Percentiles rank a stretch among this genome's conserved stretches.
phyloP scores from a whole-genome alignment of 768 basidiomycete species.

The Trichaptum fuscoviolaceum region DNA sequence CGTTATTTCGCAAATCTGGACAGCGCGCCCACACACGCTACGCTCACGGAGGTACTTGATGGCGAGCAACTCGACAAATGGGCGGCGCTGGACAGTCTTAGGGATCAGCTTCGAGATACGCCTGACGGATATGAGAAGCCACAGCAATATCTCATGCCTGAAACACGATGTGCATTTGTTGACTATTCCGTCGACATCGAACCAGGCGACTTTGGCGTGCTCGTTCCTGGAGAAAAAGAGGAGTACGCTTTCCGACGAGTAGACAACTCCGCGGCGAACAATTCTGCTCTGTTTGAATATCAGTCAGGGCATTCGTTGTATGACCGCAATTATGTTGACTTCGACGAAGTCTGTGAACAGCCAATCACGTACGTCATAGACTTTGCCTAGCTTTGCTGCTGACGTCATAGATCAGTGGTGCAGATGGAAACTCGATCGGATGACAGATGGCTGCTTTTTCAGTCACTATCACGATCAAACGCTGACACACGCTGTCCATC shows the following conservation, averaged over 20 bases:
- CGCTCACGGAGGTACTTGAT: background rate
- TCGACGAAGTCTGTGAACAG: background rate
- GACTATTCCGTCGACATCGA: background rate
- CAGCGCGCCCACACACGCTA: background rate
- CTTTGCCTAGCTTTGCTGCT: background rate
- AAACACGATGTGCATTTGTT: background rate
- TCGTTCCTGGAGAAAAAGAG: background rate
- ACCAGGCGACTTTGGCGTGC: background rate
- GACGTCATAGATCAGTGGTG: background rate
- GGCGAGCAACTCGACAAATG: background rate
- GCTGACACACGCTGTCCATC: background rate
- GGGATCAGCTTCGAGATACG: background rate
- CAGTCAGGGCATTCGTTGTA: background rate
- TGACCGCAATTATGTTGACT: background rate
- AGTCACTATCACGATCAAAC: background rate
- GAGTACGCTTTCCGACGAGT: background rate
- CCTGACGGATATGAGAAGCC: background rate
- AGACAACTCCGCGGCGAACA: background rate
- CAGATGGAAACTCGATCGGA: background rate
- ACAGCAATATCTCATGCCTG: background rate
- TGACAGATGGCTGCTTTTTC: background rate
- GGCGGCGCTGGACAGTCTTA: background rate
- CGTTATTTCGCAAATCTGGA: background rate
- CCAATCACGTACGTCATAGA: background rate
- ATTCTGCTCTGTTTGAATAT: background rate